phyloP scores from a whole-genome alignment of 2,329 filamentous ascomycete species.

The Fusarium compactum region DNA sequence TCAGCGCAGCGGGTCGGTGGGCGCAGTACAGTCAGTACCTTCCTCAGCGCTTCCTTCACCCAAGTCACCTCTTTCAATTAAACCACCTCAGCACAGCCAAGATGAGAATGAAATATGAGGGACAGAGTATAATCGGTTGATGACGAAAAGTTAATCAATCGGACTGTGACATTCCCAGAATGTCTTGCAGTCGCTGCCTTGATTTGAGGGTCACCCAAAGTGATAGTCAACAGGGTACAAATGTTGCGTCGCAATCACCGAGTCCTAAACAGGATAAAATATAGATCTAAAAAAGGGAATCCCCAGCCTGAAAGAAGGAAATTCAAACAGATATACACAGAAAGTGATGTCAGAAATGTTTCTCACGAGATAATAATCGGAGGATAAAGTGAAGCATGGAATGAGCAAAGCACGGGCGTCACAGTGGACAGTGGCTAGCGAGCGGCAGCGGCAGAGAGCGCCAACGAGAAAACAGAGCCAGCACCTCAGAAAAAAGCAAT shows the following conservation, averaged over 20 bases:
- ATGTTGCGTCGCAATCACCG: constrained; percentile 26
- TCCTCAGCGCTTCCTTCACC: not conserved
- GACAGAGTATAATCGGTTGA: constrained; percentile 1
- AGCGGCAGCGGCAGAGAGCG: constrained; percentile 35
- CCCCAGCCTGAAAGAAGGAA: constrained; percentile 2
- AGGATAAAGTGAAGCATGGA: constrained; percentile 1
- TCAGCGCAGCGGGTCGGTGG: constrained; percentile 30
- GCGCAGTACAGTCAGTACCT: constrained; percentile 4
- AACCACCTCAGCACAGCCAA: constrained; percentile 7
- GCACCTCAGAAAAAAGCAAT: constrained; percentile 7
- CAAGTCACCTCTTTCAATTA: constrained; percentile 4
- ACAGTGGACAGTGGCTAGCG: constrained; percentile 28
- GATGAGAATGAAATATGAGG: not conserved
- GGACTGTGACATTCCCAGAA: constrained; percentile 35
- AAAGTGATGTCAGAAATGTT: constrained; percentile 32
- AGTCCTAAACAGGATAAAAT: constrained; percentile 1
- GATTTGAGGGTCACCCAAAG: constrained; percentile 12
- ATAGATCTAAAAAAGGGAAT: constrained; percentile 10
- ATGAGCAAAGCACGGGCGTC: constrained; percentile 2
- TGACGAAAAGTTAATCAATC: constrained; percentile 1
- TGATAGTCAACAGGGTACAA: not conserved
- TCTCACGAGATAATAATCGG: constrained; percentile 21
- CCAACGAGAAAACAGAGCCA: constrained; percentile 18
- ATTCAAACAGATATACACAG: constrained; percentile 8
- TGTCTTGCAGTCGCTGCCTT: constrained; percentile 23